Conservation (phyloP, 805 yeast genomes). For the Myxozyma geophila region DNA sequence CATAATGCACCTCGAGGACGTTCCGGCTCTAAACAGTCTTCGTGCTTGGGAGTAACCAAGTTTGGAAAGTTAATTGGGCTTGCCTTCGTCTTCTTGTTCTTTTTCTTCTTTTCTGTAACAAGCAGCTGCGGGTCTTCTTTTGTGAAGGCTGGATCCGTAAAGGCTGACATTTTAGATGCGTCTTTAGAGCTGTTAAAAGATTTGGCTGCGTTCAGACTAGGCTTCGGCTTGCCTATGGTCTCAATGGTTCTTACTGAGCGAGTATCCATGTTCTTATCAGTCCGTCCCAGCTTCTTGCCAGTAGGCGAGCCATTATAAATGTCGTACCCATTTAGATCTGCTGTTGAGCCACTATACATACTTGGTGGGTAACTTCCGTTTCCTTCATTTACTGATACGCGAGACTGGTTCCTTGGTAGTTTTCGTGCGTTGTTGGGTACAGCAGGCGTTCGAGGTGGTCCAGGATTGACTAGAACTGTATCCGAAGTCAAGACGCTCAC, state of each 20-base stretch:
- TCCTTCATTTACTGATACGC: slow-evolving; percentile 9
- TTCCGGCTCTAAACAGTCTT: slow-evolving; percentile 24
- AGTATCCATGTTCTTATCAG: slow-evolving; percentile 13
- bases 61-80: slow-evolving; percentile 29
- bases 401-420: slow-evolving; percentile 18
- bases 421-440: neutral
- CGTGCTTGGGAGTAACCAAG: slow-evolving; percentile 27
- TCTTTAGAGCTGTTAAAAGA: slow-evolving; percentile 28
- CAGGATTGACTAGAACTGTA: slow-evolving; percentile 21
- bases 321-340: slow-evolving; percentile 16
- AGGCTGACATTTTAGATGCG: slow-evolving; percentile 23
- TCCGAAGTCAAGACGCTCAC: slow-evolving; percentile 29
- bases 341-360: slow-evolving; percentile 13
- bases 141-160: neutral
- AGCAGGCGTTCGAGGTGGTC: slow-evolving; percentile 6
- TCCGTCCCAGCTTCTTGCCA: slow-evolving; percentile 1
- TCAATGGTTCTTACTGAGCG: slow-evolving; percentile 29
- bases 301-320: slow-evolving; percentile 12
- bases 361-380: slow-evolving; percentile 4
- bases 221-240: slow-evolving; percentile 25
- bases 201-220: slow-evolving; percentile 16
- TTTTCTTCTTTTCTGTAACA: slow-evolving; percentile 20
- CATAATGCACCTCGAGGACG: slow-evolving; percentile 14
- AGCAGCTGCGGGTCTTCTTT: slow-evolving; percentile 5
- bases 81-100: slow-evolving; percentile 23